Conservation (phyloP, 169 alveolate species). For the Plasmodium knowlesi region DNA sequence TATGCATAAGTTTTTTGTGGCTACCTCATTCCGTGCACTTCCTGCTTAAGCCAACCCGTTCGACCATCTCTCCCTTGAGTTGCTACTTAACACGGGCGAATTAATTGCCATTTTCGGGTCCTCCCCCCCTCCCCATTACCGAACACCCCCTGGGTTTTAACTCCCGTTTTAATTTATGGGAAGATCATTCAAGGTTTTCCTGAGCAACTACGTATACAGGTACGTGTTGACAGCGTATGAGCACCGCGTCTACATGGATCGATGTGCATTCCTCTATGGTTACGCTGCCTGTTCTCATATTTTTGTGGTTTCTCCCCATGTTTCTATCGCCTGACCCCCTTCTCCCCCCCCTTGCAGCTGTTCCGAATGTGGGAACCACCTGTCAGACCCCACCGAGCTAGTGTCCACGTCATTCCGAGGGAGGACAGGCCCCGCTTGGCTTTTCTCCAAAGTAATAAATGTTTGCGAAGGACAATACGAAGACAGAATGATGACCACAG, state of each 20-base stretch:
- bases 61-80: not conserved
- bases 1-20: not conserved
- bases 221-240: not conserved
- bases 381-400: slow-evolving; percentile 79
- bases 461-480: slow-evolving; percentile 90
- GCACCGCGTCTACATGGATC: not conserved
- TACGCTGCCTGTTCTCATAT: not conserved
- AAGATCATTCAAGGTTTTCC: slow-evolving; percentile 60
- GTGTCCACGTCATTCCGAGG: slow-evolving; percentile 87
- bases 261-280: not conserved
- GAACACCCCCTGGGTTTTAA: not conserved
- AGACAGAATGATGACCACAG: slow-evolving; percentile 93
- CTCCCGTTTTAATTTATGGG: slow-evolving; percentile 50
- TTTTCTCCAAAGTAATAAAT: slow-evolving; percentile 88
- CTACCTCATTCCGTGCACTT: not conserved
- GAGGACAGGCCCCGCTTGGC: slow-evolving; percentile 92
- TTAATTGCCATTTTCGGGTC: not conserved
- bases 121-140: not conserved
- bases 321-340: not conserved
- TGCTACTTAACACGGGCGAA: not conserved
- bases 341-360: slow-evolving; percentile 66
- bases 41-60: not conserved
- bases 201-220: slow-evolving; percentile 71
- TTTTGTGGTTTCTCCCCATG: not conserved
- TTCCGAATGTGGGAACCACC: slow-evolving; percentile 80